Evolutionary conservation across 2,329 filamentous ascomycete genomes (phyloP), one percentile per base, ranked within the genome.

Genomic region (Colletotrichum sp.): DNA sequence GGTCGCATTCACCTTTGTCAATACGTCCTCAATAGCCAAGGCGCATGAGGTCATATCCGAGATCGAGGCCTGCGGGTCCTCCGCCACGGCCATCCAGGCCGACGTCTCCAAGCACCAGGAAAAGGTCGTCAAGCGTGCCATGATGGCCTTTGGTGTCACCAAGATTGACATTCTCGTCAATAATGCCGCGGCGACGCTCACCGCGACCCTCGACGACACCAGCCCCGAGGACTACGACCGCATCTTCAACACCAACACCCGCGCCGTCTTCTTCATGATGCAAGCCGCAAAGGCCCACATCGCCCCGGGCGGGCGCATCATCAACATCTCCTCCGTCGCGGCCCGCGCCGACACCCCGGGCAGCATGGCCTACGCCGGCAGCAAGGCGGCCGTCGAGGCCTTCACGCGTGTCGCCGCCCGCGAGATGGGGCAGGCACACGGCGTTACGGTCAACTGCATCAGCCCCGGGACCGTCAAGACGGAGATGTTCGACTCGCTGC

Each of bases 291-390:
- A 71, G 32, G 75, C 71, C 24, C 75, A 78, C 60, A 77, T 78
- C 6, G 77, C 77, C 8, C 68, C 63, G 30, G 76, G 76, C 55
- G 77, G 77, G 13, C 78, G 79, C 18, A 76, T 80, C 43, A 78
- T 79, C 75, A 80, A 79, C 63, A 77, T 80, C 67, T 77, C 78
- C 18, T 77, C 75, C 58, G 74, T 78, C 12, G 76, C 78, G n/a
- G 77, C 77, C 58, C 72, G 69, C 52, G 75, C 65, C 36, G 75
- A 77, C 61, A 66, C 26, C 60, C 71, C 72, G 12, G 77, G 75
- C 21, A 77, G 75, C 75, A 78, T 78, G 75, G 77, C 77, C 13
- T 77, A 77, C 34, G 77, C 77, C 16, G 77, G 77, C 10, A 77
- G 75, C 66, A 78, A 77, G 15, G 77, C 77, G 13, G 77, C 77